phyloP scores from a whole-genome alignment of 306 rosid genomes.

The Lotus japonicus region DNA sequence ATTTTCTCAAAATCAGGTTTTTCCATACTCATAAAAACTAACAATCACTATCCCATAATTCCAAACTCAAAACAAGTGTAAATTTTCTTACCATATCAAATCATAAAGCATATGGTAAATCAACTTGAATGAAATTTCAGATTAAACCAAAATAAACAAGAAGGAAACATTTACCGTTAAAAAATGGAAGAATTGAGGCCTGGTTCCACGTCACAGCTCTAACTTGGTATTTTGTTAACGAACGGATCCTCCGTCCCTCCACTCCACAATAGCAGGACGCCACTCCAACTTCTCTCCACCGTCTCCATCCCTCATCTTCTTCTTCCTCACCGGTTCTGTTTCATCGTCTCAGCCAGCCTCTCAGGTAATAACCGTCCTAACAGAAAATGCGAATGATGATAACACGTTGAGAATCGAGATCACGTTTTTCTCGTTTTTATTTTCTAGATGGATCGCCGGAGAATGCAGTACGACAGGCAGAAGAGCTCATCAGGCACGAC shows the following conservation, averaged over 20 bases:
- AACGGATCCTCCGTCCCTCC: slow-evolving; percentile 41
- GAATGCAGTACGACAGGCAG: slow-evolving; percentile 41
- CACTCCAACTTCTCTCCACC: neutral
- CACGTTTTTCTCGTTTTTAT: neutral
- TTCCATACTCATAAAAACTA: too few relatives aligned
- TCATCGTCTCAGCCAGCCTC: too few relatives aligned
- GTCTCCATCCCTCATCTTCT: neutral
- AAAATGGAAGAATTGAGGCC: slow-evolving; percentile 37
- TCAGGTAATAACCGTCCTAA: neutral
- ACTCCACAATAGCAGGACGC: neutral
- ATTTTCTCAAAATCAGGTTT: too few relatives aligned
- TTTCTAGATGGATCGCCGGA: slow-evolving; percentile 57
- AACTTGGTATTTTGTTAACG: neutral
- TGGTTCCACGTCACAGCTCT: slow-evolving; percentile 23
- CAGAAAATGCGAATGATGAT: neutral
- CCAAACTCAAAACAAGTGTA: too few relatives aligned
- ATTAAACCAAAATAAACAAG: too few relatives aligned
- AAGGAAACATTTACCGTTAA: too few relatives aligned
- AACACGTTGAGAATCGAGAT: too few relatives aligned
- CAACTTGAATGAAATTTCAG: too few relatives aligned
- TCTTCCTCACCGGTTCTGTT: neutral
- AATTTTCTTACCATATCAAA: too few relatives aligned
- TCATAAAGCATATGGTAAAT: too few relatives aligned
- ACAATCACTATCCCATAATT: too few relatives aligned
- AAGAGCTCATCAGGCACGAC: slow-evolving; percentile 45